Conservation (phyloP, 164 flowering plant genomes). For the Chimonanthus salicifolius region DNA sequence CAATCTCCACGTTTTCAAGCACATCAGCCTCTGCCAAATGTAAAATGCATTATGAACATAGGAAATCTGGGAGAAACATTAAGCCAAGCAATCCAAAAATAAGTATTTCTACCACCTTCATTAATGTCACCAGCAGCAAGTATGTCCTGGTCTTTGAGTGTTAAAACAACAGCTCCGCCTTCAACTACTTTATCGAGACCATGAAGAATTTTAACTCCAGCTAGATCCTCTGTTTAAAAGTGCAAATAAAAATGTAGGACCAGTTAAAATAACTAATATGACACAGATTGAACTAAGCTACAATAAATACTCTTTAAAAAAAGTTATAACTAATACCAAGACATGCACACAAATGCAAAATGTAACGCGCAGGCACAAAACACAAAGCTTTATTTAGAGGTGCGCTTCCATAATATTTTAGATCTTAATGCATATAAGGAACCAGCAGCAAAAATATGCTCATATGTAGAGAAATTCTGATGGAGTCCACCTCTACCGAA, state of each 20-base stretch:
- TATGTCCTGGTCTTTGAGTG: conserved; percentile 90
- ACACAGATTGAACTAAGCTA: not conserved
- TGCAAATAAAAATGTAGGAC: not conserved
- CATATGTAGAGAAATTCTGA: too few species aligned
- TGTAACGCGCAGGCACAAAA: not conserved
- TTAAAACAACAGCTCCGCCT: conserved; percentile 98
- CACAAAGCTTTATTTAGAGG: not conserved
- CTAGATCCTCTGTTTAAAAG: conserved; percentile 46
- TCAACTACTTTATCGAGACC: conserved; percentile 94
- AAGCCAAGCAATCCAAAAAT: not conserved
- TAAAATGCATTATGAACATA: conserved; percentile 19
- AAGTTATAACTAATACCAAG: not conserved
- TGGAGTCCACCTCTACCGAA: too few species aligned
- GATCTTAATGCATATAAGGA: too few species aligned
- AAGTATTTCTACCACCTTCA: conserved; percentile 39
- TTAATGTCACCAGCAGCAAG: conserved; percentile 81
- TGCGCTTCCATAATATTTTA: not conserved
- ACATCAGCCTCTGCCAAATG: conserved; percentile 65
- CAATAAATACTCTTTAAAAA: not conserved
- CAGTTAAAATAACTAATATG: not conserved
- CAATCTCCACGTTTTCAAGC: conserved; percentile 98
- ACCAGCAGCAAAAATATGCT: too few species aligned
- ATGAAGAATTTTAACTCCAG: conserved; percentile 89
- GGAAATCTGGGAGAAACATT: conserved; percentile 7
- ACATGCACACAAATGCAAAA: not conserved